Evolutionary conservation across 2,329 filamentous ascomycete genomes (phyloP).

Genomic region (Paradendryphiella salina): DNA sequence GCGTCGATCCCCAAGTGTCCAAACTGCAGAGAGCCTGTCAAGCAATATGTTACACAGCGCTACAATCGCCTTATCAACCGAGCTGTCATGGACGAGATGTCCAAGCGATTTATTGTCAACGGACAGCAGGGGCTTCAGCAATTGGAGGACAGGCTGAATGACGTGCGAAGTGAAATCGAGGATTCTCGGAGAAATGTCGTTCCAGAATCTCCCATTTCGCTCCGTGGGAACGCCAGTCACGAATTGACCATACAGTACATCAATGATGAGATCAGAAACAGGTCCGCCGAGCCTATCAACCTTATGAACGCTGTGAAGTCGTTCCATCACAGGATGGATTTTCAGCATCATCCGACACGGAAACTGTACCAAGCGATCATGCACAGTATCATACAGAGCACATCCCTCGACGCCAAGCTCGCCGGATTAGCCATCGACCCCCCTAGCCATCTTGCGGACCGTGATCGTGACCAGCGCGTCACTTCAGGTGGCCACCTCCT

Average conservation of each 20-base stretch:
- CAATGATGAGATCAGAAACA: constrained; percentile 11
- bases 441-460: constrained; percentile 15
- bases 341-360: constrained; percentile 44
- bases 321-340: constrained; percentile 26
- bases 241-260: constrained; percentile 5
- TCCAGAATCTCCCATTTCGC: background rate
- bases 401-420: constrained; percentile 23
- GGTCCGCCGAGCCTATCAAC: constrained; percentile 15
- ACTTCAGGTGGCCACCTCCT: constrained; percentile 32
- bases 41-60: constrained; percentile 40
- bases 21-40: constrained; percentile 38
- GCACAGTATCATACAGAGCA: constrained; percentile 16
- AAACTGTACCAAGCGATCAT: constrained; percentile 48
- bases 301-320: constrained; percentile 24
- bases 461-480: constrained; percentile 38
- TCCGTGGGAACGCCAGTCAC: background rate
- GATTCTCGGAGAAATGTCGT: constrained; percentile 10
- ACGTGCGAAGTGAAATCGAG: constrained; percentile 25
- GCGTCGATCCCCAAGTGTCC: constrained; percentile 39
- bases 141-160: constrained; percentile 22
- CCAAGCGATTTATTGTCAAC: constrained; percentile 44
- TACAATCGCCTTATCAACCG: constrained; percentile 47
- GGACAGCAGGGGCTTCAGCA: constrained; percentile 32
- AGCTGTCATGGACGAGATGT: constrained; percentile 46
- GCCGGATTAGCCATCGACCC: constrained; percentile 22